phyloP scores from a whole-genome alignment of 179 eudicot species.

The Beta corolliflora region DNA sequence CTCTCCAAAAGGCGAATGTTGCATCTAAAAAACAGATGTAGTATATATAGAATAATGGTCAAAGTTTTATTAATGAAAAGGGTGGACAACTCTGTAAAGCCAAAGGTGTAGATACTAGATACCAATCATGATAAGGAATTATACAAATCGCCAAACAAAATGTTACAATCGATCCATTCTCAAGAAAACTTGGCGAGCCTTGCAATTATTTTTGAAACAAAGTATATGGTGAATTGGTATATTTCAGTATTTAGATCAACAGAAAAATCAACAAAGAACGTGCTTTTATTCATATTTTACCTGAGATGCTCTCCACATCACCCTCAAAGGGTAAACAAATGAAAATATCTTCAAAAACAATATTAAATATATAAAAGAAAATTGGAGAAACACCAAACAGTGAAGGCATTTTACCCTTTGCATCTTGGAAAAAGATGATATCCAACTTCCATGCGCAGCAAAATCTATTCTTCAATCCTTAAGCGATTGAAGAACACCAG shows the following conservation, averaged over 20 bases:
- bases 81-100: not conserved
- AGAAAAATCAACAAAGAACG: slow-evolving; percentile 10
- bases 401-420: slow-evolving; percentile 9
- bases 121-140: not conserved
- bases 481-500: slow-evolving; percentile 92
- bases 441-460: slow-evolving; percentile 14
- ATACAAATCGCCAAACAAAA: not conserved
- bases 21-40: too few relatives aligned
- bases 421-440: not conserved
- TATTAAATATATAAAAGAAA: not conserved
- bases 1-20: too few relatives aligned
- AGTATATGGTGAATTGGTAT: not conserved
- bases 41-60: not conserved
- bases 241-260: not conserved
- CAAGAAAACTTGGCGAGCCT: not conserved
- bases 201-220: not conserved
- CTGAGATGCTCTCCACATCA: not conserved
- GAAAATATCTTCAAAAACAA: not conserved
- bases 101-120: not conserved
- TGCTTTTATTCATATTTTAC: not conserved
- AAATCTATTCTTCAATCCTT: slow-evolving; percentile 62
- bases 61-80: not conserved
- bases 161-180: not conserved
- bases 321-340: not conserved
- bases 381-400: not conserved